These are phyloP conservation scores for Nidularia pulvinata DNA, from an alignment of 768 basidiomycete species.

Conservation along the genomic window DNA sequence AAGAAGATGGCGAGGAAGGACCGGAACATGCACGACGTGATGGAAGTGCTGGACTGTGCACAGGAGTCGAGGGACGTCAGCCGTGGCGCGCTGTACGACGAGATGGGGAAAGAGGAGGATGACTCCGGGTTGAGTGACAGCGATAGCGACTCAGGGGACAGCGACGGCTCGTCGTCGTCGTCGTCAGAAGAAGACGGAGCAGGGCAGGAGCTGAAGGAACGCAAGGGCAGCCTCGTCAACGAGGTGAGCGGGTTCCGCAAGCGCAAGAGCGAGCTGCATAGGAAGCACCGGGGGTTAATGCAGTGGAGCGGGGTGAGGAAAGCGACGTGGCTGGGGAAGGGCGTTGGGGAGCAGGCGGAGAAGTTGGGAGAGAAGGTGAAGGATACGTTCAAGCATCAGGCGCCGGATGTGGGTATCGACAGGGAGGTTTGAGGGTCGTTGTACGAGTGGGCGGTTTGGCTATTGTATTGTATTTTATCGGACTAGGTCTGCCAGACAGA, in stretches of 20 bases:
- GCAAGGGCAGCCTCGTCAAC: slow-evolving; percentile 16
- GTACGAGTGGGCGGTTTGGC: no score
- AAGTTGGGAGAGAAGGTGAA: slow-evolving; percentile 38
- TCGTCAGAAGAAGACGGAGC: slow-evolving; percentile 3
- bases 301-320: slow-evolving; percentile 59
- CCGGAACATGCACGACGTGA: slow-evolving; percentile 31
- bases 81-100: slow-evolving; percentile 17
- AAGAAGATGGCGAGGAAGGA: slow-evolving; percentile 29
- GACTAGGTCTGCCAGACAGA: no score
- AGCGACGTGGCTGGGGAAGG: slow-evolving; percentile 53
- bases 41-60: slow-evolving; percentile 40
- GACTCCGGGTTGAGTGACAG: no score
- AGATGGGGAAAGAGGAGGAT: slow-evolving; percentile 1
- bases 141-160: no score
- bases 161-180: background rate
- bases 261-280: slow-evolving; percentile 41
- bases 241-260: slow-evolving; percentile 40
- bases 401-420: slow-evolving; percentile 29
- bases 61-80: slow-evolving; percentile 27
- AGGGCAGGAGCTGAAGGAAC: slow-evolving; percentile 7
- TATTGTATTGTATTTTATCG: no score
- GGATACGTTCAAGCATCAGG: slow-evolving; percentile 27
- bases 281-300: slow-evolving; percentile 63
- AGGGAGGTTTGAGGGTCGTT: slow-evolving; percentile 27
- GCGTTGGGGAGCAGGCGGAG: slow-evolving; percentile 39